Conservation (phyloP, 148 eudicot genomes). For the Persicaria tinctoria region DNA sequence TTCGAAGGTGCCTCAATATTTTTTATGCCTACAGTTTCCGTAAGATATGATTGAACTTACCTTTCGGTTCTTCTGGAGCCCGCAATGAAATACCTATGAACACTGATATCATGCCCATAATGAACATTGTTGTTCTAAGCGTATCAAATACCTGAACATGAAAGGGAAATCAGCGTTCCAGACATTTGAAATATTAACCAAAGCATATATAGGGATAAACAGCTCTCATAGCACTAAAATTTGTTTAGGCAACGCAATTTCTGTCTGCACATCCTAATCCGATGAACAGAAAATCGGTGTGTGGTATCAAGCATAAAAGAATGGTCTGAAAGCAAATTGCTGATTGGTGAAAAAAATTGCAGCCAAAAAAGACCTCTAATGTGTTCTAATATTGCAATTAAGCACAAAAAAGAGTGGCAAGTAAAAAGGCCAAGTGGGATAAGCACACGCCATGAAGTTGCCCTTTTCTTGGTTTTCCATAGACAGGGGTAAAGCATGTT, state of each 20-base stretch:
- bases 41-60: conserved; percentile 23
- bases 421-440: background rate
- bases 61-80: conserved; percentile 92
- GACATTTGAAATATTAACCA: background rate
- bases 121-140: conserved; percentile 77
- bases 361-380: background rate
- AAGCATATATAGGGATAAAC: background rate
- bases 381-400: background rate
- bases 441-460: background rate
- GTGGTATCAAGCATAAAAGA: no score
- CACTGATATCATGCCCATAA: conserved; percentile 84
- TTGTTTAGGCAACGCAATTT: background rate
- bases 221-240: background rate
- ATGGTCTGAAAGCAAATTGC: no score
- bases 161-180: background rate
- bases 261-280: background rate
- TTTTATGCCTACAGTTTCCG: background rate
- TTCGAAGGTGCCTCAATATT: background rate
- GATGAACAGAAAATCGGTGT: background rate
- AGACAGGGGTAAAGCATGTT: background rate
- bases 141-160: conserved; percentile 66
- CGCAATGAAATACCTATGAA: conserved; percentile 89
- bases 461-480: conserved; percentile 3
- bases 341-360: background rate
- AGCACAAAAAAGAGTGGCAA: background rate